Conservation (phyloP, 306 rosid genomes). For the Ceratonia siliqua region DNA sequence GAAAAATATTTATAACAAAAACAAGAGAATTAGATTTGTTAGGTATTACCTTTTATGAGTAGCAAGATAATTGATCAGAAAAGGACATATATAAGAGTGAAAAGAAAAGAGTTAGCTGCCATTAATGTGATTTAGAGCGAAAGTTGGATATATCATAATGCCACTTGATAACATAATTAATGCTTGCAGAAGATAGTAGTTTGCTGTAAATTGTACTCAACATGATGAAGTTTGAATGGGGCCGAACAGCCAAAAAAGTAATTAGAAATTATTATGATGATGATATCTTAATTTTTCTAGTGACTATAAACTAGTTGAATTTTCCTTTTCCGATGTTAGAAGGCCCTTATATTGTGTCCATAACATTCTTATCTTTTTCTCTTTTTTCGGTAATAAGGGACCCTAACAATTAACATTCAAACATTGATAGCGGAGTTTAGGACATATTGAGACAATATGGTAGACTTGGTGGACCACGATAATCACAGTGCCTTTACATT, state of each 20-base stretch:
- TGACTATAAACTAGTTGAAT: neutral
- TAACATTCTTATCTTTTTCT: neutral
- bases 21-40: neutral
- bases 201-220: neutral
- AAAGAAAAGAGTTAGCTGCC: neutral
- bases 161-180: neutral
- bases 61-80: neutral
- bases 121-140: neutral
- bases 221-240: neutral
- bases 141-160: neutral
- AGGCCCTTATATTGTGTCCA: neutral
- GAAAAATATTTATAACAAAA: neutral
- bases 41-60: neutral
- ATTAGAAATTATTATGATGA: neutral
- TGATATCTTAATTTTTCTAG: neutral
- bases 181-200: neutral
- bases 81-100: neutral
- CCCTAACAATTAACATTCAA: neutral
- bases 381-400: neutral
- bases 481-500: neutral
- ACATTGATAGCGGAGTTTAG: constrained; percentile 3
- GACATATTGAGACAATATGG: neutral
- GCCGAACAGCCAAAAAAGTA: neutral
- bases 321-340: neutral
- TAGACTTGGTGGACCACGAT: constrained; percentile 6